Evolutionary conservation across 83 land plant genomes (phyloP).

Genomic region (Thuja plicata): DNA sequence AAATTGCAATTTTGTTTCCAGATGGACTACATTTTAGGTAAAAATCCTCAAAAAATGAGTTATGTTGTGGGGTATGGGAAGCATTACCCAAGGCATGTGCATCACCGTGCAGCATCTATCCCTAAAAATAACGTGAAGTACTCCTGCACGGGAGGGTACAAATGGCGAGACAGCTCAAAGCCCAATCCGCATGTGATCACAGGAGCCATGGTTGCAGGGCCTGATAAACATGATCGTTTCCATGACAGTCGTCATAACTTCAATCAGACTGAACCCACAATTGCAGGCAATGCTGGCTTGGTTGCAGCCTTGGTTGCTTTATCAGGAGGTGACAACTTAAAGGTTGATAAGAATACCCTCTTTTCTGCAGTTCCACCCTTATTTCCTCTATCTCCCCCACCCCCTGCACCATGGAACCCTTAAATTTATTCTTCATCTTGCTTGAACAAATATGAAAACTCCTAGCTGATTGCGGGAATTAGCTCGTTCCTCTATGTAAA

Average conservation of each 20-base stretch:
- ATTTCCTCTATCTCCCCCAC: conserved; percentile 65
- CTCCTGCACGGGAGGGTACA: conserved; percentile 56
- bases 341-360: conserved; percentile 71
- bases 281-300: conserved; percentile 88
- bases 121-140: conserved; percentile 47
- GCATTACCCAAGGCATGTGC: conserved; percentile 66
- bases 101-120: conserved; percentile 89
- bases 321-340: conserved; percentile 48
- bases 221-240: conserved; percentile 63
- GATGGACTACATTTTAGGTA: conserved; percentile 79
- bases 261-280: conserved; percentile 75
- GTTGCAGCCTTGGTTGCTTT: conserved; percentile 75
- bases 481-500: not conserved
- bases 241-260: conserved; percentile 51
- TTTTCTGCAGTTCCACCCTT: conserved; percentile 75
- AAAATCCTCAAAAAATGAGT: conserved; percentile 79
- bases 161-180: conserved; percentile 31
- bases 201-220: conserved; percentile 93
- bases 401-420: conserved; percentile 82
- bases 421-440: conserved; percentile 12
- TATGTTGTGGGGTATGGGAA: conserved; percentile 81
- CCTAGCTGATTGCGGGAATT: not conserved
- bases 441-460: not conserved
- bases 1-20: conserved; percentile 18
- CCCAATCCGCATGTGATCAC: conserved; percentile 72